A percentile compares a stretch with the other conserved stretches of the same genome.
phyloP scores from a whole-genome alignment of 1,284 basidiomycete species.

The Taiwanofungus camphoratus region DNA sequence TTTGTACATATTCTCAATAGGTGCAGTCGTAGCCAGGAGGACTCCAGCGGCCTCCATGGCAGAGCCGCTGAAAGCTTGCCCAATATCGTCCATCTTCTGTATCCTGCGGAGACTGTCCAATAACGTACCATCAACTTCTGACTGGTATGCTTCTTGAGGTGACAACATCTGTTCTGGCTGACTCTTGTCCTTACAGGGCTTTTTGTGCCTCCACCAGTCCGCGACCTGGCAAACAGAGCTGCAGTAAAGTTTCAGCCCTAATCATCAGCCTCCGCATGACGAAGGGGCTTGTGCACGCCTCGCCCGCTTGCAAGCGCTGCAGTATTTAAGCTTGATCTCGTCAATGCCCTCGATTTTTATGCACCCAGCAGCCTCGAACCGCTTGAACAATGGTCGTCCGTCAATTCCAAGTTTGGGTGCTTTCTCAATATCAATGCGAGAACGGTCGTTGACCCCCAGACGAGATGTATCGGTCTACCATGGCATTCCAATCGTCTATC shows the following conservation, averaged over 20 bases:
- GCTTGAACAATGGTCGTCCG: not conserved
- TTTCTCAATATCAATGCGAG: not conserved
- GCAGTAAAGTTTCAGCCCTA: conserved; percentile 6
- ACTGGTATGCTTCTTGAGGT: not conserved
- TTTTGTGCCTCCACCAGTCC: conserved; percentile 4
- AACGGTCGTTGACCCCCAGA: not conserved
- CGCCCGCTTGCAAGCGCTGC: not conserved
- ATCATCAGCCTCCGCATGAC: not conserved
- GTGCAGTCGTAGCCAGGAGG: no score
- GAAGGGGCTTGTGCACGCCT: not conserved
- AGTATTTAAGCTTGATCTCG: no score
- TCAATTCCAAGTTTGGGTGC: not conserved
- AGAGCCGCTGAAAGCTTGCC: not conserved
- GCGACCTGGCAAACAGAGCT: conserved; percentile 3
- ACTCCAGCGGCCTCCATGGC: conserved; percentile 1
- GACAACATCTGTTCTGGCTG: conserved; percentile 4
- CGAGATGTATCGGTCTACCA: not conserved
- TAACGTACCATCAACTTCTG: not conserved
- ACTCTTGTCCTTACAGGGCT: not conserved
- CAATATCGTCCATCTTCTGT: not conserved
- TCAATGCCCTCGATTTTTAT: not conserved
- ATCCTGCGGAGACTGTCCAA: not conserved
- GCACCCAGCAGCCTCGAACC: not conserved
- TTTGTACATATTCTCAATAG: no score
- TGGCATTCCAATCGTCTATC: not conserved